A percentile compares a stretch with the other conserved stretches of the same genome.
These are phyloP conservation scores for Boletus albobrunnescens DNA, from an alignment of 1,284 basidiomycete genomes.

Conservation along the genomic window DNA sequence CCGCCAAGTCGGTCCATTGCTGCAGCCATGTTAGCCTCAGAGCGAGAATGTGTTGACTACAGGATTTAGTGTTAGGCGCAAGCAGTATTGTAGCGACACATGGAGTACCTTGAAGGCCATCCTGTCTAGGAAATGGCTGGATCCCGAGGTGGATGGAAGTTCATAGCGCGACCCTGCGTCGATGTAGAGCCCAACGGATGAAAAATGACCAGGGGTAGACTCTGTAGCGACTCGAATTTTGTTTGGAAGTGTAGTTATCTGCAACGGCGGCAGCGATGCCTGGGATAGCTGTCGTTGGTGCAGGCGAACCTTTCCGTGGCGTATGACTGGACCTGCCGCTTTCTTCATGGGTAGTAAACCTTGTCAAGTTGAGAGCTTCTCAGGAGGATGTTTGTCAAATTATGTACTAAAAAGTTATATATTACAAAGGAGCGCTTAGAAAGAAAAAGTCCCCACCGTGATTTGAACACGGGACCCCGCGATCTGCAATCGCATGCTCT, in stretches of 20 bases:
- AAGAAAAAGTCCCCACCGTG: constrained; percentile 38
- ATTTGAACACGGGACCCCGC: constrained; percentile 40
- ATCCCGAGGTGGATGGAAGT: constrained; percentile 69
- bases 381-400: neutral
- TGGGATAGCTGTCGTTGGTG: constrained; percentile 26
- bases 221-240: constrained; percentile 92
- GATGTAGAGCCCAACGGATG: constrained; percentile 89
- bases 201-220: constrained; percentile 89
- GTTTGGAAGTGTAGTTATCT: constrained; percentile 87
- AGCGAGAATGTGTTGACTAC: constrained; percentile 57
- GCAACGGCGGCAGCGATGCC: constrained; percentile 34
- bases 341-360: constrained; percentile 26
- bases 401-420: too few relatives aligned
- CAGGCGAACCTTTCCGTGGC: constrained; percentile 20
- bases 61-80: constrained; percentile 9
- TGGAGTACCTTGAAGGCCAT: constrained; percentile 90
- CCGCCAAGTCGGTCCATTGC: constrained; percentile 87
- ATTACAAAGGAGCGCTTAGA: too few relatives aligned
- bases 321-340: constrained; percentile 20
- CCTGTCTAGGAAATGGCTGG: constrained; percentile 89
- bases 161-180: constrained; percentile 96
- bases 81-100: constrained; percentile 1
- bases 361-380: neutral
- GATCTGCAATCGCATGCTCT: constrained; percentile 42
- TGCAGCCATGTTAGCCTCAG: constrained; percentile 74